Percentiles rank a stretch among this genome's conserved stretches.
These are phyloP conservation scores for Debaryomyces castellii DNA, from an alignment of 805 yeast species.

Conservation along the genomic window DNA sequence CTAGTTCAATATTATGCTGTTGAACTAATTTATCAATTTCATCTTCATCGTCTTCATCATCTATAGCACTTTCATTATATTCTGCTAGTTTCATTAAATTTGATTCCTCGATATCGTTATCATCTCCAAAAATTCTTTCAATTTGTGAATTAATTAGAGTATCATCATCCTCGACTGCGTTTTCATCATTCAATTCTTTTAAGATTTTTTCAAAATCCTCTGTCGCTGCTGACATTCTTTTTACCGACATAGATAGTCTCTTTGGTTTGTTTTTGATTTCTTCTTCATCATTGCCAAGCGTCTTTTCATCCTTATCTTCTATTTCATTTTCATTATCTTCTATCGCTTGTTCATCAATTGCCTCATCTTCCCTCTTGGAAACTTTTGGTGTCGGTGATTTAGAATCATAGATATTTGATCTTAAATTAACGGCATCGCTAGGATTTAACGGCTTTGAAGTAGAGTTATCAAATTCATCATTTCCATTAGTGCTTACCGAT, in stretches of 20 bases:
- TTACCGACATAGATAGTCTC: slow-evolving; percentile 35
- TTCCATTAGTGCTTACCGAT: slow-evolving; percentile 47
- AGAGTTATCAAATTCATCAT: slow-evolving; percentile 16
- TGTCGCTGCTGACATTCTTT: slow-evolving; percentile 38
- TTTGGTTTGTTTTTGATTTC: slow-evolving; percentile 8
- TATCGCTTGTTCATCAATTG: slow-evolving; percentile 4
- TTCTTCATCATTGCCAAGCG: neutral
- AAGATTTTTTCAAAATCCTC: slow-evolving; percentile 40
- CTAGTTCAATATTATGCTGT: slow-evolving; percentile 35
- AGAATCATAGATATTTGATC: slow-evolving; percentile 45
- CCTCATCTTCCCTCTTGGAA: slow-evolving; percentile 32
- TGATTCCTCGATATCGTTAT: slow-evolving; percentile 14
- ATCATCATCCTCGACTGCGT: slow-evolving; percentile 27
- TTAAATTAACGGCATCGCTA: slow-evolving; percentile 58
- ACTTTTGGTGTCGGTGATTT: slow-evolving; percentile 13
- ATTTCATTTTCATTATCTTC: slow-evolving; percentile 1
- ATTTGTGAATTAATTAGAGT: slow-evolving; percentile 32
- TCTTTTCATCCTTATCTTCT: neutral
- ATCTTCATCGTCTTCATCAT: slow-evolving; percentile 32
- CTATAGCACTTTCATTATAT: slow-evolving; percentile 24
- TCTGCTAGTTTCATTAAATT: slow-evolving; percentile 16
- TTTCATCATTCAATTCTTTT: slow-evolving; percentile 34
- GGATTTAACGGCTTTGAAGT: slow-evolving; percentile 50
- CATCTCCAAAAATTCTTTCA: slow-evolving; percentile 27
- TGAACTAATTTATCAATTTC: slow-evolving; percentile 35